Conservation (phyloP, 2,329 filamentous ascomycete species). For the Alternaria sp. region DNA sequence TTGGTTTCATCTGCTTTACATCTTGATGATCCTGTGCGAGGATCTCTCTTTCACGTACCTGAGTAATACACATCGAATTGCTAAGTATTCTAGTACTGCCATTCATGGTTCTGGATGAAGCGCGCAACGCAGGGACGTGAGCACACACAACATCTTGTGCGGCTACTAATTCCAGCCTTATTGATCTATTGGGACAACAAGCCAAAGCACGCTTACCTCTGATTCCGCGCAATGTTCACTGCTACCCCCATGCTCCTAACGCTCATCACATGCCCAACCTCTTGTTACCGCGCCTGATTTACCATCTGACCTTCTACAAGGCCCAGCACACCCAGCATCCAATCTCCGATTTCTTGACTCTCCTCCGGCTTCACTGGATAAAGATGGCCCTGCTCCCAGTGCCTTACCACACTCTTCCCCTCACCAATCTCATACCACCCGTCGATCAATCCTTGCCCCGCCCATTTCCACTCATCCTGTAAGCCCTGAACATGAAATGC, state of each 20-base stretch:
- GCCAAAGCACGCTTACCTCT: not conserved
- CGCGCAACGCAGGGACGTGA: not conserved
- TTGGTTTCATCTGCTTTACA: not conserved
- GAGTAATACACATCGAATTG: not conserved
- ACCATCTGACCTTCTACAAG: not conserved
- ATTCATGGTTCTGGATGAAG: not conserved
- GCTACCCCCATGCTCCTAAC: not conserved
- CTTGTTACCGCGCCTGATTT: not conserved
- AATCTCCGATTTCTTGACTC: constrained; percentile 39
- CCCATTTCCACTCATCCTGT: constrained; percentile 48
- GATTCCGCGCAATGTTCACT: not conserved
- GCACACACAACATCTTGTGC: not conserved
- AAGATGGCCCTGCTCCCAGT: constrained; percentile 49
- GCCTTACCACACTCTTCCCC: constrained; percentile 35
- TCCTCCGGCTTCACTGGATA: constrained; percentile 46
- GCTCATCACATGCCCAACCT: not conserved
- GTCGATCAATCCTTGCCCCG: constrained; percentile 42
- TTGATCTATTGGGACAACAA: not conserved
- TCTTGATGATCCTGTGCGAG: not conserved
- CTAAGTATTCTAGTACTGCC: not conserved
- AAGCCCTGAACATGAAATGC: constrained; percentile 45
- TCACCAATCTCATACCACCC: constrained; percentile 35
- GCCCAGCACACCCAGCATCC: constrained; percentile 27
- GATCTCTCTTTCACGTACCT: not conserved
- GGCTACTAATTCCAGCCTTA: not conserved